phyloP scores from a whole-genome alignment of 2,329 filamentous ascomycete species.

The Byssoonygena ceratinophila region DNA sequence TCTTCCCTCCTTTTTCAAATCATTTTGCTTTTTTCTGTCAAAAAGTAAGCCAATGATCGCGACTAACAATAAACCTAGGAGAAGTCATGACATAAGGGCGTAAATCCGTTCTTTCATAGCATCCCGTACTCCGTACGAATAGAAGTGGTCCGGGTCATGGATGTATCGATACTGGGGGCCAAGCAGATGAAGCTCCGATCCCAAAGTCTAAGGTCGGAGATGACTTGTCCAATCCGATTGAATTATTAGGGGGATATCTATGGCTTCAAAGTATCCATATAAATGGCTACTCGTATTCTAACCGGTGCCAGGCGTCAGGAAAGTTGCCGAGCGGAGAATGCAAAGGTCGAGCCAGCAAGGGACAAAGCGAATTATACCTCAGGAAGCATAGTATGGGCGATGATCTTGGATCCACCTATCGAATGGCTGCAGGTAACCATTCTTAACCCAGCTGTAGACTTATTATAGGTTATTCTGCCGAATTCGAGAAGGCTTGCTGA shows the following conservation, averaged over 20 bases:
- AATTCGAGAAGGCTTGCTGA: constrained; percentile 9
- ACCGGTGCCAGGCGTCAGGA: constrained; percentile 10
- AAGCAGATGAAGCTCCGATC: constrained; percentile 12
- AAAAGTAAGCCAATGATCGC: constrained; percentile 4
- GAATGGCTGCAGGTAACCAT: constrained; percentile 11
- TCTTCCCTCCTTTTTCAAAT: constrained; percentile 4
- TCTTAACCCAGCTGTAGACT: not conserved
- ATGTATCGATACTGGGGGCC: constrained; percentile 5
- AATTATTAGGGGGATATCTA: not conserved
- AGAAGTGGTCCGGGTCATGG: constrained; percentile 1
- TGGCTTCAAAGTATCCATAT: constrained; percentile 7
- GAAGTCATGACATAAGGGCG: constrained; percentile 10
- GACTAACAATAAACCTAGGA: not conserved
- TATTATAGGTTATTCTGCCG: constrained; percentile 11
- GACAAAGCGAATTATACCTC: constrained; percentile 9
- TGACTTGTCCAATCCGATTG: constrained; percentile 9
- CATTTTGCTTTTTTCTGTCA: constrained; percentile 5
- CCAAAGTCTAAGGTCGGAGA: constrained; percentile 10
- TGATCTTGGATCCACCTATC: constrained; percentile 8
- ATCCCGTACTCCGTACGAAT: constrained; percentile 6
- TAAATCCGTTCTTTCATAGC: not conserved
- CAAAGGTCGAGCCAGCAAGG: constrained; percentile 1
- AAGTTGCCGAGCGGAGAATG: constrained; percentile 10
- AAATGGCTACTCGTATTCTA: constrained; percentile 9
- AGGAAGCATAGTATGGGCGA: constrained; percentile 5